Evolutionary conservation across 139 green algal genomes (phyloP), one percentile per base, ranked within the genome.

Genomic region (Chlamydomonas eustigma): DNA sequence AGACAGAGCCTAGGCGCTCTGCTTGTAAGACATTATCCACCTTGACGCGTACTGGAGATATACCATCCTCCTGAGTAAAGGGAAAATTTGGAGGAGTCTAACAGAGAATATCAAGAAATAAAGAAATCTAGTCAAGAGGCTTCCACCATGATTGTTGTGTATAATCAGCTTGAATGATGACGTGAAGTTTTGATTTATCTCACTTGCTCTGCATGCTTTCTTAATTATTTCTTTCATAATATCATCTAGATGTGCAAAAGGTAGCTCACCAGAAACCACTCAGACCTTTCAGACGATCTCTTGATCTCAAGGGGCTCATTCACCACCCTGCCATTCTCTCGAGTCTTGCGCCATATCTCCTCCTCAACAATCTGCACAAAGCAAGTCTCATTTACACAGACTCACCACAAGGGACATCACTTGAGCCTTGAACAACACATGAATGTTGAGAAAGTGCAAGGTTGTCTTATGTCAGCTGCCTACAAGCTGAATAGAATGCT

Each of bases 341-440:
- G 81, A 67, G 81, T 67, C 81, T 86, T 86, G 37, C 78, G 39
- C 73, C 79, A 86, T 25, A 86, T 63, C 58, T 86, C 81, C 58
- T 86, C 81, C 39, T 86, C 76, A 6, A 86, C 44, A 25, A 86
- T 37, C 81, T 86, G 81, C 2, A 3, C 31, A 52, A n/a, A 32
- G 37, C 64, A 67, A 22, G 22, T 38, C 22, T 12, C 44, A 4
- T 63, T 6, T 34, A 39, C 51, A 33, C 8, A 22, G 36, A n/a
- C 33, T 39, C 24, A 31, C 32, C 63, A 70, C 5, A 8, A 35
- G n/a, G n/a, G n/a, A n/a, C n/a, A n/a, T n/a, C n/a, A n/a, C n/a
- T n/a, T n/a, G n/a, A n/a, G n/a, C n/a, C n/a, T n/a, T 28, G 24
- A 70, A 37, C 8, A 70, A 22, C 6, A 31, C 30, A 12, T 51